Evolutionary conservation across 441 rosid species (phyloP).

Genomic region (Adansonia grandidieri): DNA sequence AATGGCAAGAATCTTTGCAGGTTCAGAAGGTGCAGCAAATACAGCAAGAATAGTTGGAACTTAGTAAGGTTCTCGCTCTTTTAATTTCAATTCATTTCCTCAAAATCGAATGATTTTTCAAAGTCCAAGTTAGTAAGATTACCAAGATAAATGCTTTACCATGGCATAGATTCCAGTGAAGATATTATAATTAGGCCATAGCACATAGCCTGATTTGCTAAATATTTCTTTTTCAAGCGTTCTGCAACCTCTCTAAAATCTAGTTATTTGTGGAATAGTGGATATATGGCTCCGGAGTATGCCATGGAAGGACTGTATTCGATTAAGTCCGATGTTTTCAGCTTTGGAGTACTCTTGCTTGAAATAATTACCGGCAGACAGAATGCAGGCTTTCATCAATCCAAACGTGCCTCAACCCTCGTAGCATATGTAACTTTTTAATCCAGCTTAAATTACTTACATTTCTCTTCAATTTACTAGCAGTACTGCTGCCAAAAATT

Average conservation of each 20-base stretch:
- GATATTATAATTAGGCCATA: background rate
- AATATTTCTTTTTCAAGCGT: slow-evolving; percentile 7
- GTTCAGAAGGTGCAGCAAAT: slow-evolving; percentile 36
- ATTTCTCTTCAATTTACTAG: background rate
- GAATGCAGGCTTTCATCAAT: slow-evolving; percentile 35
- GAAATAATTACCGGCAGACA: slow-evolving; percentile 48
- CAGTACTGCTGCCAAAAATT: background rate
- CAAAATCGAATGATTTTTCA: background rate
- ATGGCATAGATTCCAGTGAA: background rate
- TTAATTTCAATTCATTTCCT: background rate
- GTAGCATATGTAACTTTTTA: slow-evolving; percentile 37
- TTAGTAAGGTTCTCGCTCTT: slow-evolving; percentile 31
- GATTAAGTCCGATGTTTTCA: slow-evolving; percentile 49
- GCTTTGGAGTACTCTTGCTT: slow-evolving; percentile 51
- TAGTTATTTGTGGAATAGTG: slow-evolving; percentile 26
- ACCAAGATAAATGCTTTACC: background rate
- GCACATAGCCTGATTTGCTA: background rate
- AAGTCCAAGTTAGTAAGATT: background rate
- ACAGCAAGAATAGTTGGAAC: slow-evolving; percentile 47
- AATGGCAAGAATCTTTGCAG: slow-evolving; percentile 44
- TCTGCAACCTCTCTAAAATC: background rate
- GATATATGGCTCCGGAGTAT: slow-evolving; percentile 57
- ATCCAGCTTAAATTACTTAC: background rate
- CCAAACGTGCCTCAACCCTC: slow-evolving; percentile 30
- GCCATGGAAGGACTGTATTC: slow-evolving; percentile 57